Evolutionary conservation across 2,329 filamentous ascomycete species (phyloP), one percentile per base, ranked within the genome.

Genomic region (Paracamarosporium sp.): DNA sequence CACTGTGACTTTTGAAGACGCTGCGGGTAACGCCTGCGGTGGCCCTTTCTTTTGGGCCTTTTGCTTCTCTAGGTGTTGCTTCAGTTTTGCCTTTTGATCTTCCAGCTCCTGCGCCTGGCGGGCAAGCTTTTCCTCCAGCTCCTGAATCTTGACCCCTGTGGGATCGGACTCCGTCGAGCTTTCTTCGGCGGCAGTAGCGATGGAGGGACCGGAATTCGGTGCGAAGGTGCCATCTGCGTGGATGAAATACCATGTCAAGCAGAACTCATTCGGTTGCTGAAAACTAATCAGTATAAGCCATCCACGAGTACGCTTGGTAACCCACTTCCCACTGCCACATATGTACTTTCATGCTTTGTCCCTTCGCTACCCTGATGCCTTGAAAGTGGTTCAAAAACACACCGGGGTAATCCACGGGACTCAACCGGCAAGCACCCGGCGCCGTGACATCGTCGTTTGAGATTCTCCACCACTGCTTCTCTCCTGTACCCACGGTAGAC

Each of bases 381-480:
- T 47, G 44, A 17, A 47, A 47, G 13, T 47, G 44, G 12, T 47
- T 47, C 44, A 47, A 33, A 12, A 17, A 47, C 27, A 47, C 44
- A 5, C 13, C 12, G 4, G 44, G 28, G 11, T 33, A 24, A 4
- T 47, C 44, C 5, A 47, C 44, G 17, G 44, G 44, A 9, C 25
- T 31, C 15, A 47, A 13, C 9, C 28, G 27, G 9, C 27, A 47
- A 3, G 44, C 44, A n/a, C 28, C 25, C 4, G 44, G 44, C 28
- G 28, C 44, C 8, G 44, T 47, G 5, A 47, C 44, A n/a, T 47
- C 27, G 20, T 35, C n/a, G 28, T 13, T 35, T 15, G 28, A 31
- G 28, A 22, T 5, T 17, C 17, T 22, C 44, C 44, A 47, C 44
- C 44, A 47, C 22, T 47, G 44, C 44, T 47, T 47, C 17, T 31